Percentiles rank a stretch among this genome's conserved stretches.
phyloP scores from a whole-genome alignment of 2,329 filamentous ascomycete species.

The Dothideomycetes sp. region DNA sequence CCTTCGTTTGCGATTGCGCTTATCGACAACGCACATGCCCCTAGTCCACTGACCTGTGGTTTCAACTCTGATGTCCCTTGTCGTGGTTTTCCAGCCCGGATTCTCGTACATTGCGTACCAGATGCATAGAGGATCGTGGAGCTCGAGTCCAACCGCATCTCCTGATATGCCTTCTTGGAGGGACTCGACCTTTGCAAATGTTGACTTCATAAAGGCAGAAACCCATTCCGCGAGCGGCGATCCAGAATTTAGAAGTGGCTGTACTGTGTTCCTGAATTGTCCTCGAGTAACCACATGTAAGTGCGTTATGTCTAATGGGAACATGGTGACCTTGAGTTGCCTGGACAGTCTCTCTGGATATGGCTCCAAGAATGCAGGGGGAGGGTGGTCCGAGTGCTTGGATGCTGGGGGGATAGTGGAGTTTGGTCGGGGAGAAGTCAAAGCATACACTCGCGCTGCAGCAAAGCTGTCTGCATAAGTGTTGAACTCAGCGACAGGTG shows the following conservation, averaged over 20 bases:
- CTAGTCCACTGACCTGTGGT: slow-evolving; percentile 88
- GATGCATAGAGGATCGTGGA: slow-evolving; percentile 35
- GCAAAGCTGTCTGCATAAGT: slow-evolving; percentile 65
- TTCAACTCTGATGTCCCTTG: slow-evolving; percentile 83
- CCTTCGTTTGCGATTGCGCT: slow-evolving; percentile 48
- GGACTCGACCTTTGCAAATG: slow-evolving; percentile 33
- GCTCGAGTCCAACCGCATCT: slow-evolving; percentile 27
- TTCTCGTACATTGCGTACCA: slow-evolving; percentile 19
- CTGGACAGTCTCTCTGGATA: slow-evolving; percentile 32
- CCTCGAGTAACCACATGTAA: slow-evolving; percentile 30
- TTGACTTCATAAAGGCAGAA: slow-evolving; percentile 32
- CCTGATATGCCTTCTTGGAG: slow-evolving; percentile 25
- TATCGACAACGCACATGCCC: slow-evolving; percentile 80
- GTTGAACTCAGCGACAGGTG: slow-evolving; percentile 88
- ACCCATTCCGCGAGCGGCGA: slow-evolving; percentile 37
- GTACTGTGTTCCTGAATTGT: slow-evolving; percentile 23
- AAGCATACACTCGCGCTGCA: slow-evolving; percentile 36
- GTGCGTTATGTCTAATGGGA: slow-evolving; percentile 38
- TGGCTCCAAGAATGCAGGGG: slow-evolving; percentile 21
- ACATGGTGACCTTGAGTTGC: slow-evolving; percentile 33
- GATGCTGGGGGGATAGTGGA: slow-evolving; percentile 67
- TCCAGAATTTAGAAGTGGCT: slow-evolving; percentile 15
- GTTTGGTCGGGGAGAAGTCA: slow-evolving; percentile 47
- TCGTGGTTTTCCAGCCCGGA: slow-evolving; percentile 24
- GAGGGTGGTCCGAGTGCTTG: slow-evolving; percentile 15